Percentiles rank a stretch among this genome's conserved stretches.
Conservation (phyloP, 1,139 yeast genomes). For the Zygoascus sp. region DNA sequence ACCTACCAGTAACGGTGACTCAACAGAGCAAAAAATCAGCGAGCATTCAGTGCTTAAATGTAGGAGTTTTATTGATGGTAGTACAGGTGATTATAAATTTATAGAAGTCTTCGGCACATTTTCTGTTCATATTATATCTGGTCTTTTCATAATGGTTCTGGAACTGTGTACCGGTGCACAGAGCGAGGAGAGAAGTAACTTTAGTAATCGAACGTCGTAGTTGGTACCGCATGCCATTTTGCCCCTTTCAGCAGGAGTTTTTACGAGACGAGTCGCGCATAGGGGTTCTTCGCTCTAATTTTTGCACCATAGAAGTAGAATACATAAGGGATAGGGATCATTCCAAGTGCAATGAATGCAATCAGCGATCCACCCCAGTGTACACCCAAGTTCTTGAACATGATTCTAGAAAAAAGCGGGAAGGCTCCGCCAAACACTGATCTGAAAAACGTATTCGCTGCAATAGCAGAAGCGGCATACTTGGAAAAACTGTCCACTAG, state of each 20-base stretch:
- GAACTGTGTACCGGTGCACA: too few relatives aligned
- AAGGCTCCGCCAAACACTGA: conserved; percentile 68
- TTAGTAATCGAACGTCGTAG: too few relatives aligned
- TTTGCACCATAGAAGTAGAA: conserved; percentile 54
- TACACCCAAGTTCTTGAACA: conserved; percentile 52
- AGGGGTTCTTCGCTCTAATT: conserved; percentile 54
- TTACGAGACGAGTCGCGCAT: conserved; percentile 27
- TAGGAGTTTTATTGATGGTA: too few relatives aligned
- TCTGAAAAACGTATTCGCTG: conserved; percentile 70
- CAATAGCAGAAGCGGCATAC: conserved; percentile 75
- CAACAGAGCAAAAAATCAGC: background rate
- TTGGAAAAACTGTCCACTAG: conserved; percentile 58
- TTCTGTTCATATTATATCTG: too few relatives aligned
- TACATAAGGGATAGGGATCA: conserved; percentile 64
- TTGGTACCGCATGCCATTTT: too few relatives aligned
- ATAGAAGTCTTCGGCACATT: too few relatives aligned
- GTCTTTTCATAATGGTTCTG: too few relatives aligned
- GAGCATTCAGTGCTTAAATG: too few relatives aligned
- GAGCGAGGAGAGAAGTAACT: too few relatives aligned
- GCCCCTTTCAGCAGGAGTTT: too few relatives aligned
- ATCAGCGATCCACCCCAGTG: conserved; percentile 60
- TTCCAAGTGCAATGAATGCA: conserved; percentile 50
- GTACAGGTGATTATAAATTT: too few relatives aligned
- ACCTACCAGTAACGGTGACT: background rate
- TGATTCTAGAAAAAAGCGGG: conserved; percentile 64